A percentile compares a stretch with the other conserved stretches of the same genome.
These are phyloP conservation scores for Aphanocladium album DNA, from an alignment of 2,329 filamentous ascomycete genomes.

Conservation along the genomic window DNA sequence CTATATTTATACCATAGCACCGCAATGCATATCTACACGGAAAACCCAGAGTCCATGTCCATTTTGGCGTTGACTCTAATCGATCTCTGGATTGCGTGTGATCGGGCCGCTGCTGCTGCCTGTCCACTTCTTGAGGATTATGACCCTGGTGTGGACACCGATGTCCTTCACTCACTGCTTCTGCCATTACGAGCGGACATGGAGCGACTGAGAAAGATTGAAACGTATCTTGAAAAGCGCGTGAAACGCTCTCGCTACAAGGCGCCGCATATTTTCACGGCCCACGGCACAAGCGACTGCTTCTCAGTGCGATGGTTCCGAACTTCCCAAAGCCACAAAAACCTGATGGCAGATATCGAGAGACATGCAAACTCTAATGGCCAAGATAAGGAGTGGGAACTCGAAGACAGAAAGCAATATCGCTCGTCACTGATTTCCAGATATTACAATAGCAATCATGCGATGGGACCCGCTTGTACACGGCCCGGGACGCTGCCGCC, in stretches of 20 bases:
- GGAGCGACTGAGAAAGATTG: background rate
- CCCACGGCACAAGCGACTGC: background rate
- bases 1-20: background rate
- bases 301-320: conserved; percentile 3
- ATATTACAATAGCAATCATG: too few relatives aligned
- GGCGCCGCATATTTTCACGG: background rate
- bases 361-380: conserved; percentile 22
- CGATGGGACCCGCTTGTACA: too few relatives aligned
- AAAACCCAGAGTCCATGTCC: background rate
- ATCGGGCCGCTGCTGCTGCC: background rate
- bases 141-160: background rate
- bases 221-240: background rate
- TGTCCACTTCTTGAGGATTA: background rate
- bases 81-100: background rate
- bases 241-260: background rate
- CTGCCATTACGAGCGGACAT: background rate
- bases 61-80: background rate
- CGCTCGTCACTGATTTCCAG: background rate
- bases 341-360: conserved; percentile 30
- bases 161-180: background rate
- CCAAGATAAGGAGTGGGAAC: background rate
- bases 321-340: conserved; percentile 27
- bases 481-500: background rate
- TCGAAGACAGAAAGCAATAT: background rate
- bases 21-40: background rate